Evolutionary conservation across 495 filamentous ascomycete species (phyloP).

Genomic region (Aspergillus cristatus): DNA sequence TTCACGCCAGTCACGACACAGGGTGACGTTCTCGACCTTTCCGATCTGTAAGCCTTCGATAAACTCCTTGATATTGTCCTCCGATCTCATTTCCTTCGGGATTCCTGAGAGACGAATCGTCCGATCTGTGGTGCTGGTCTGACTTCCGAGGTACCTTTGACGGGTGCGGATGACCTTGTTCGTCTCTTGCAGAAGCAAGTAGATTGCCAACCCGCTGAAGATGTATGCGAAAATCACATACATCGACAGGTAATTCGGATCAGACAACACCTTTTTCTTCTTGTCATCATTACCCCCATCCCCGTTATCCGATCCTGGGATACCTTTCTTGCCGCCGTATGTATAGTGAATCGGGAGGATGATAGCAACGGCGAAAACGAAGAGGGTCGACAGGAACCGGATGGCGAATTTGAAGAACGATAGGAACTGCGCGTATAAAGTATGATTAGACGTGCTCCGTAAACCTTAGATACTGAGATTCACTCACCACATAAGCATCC

Average conservation of each 20-base stretch:
- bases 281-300: slow-evolving; percentile 20
- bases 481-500: slow-evolving; percentile 84
- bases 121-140: slow-evolving; percentile 88
- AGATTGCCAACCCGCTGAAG: slow-evolving; percentile 75
- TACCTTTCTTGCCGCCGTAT: slow-evolving; percentile 43
- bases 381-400: slow-evolving; percentile 65
- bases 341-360: slow-evolving; percentile 78
- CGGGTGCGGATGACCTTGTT: slow-evolving; percentile 71
- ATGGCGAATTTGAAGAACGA: slow-evolving; percentile 92
- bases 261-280: slow-evolving; percentile 20
- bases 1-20: slow-evolving; percentile 82
- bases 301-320: slow-evolving; percentile 22
- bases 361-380: slow-evolving; percentile 69
- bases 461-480: background rate
- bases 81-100: slow-evolving; percentile 66
- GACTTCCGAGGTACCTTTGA: slow-evolving; percentile 85
- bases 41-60: slow-evolving; percentile 84
- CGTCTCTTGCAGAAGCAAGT: slow-evolving; percentile 73
- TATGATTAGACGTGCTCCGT: background rate
- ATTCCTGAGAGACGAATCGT: slow-evolving; percentile 90
- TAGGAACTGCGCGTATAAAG: slow-evolving; percentile 53
- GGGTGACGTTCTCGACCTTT: slow-evolving; percentile 79
- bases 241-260: slow-evolving; percentile 71
- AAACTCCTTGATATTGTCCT: slow-evolving; percentile 76
- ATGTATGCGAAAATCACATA: slow-evolving; percentile 87